phyloP scores from a whole-genome alignment of 805 yeast species.

The Myxozyma nipponensis region DNA sequence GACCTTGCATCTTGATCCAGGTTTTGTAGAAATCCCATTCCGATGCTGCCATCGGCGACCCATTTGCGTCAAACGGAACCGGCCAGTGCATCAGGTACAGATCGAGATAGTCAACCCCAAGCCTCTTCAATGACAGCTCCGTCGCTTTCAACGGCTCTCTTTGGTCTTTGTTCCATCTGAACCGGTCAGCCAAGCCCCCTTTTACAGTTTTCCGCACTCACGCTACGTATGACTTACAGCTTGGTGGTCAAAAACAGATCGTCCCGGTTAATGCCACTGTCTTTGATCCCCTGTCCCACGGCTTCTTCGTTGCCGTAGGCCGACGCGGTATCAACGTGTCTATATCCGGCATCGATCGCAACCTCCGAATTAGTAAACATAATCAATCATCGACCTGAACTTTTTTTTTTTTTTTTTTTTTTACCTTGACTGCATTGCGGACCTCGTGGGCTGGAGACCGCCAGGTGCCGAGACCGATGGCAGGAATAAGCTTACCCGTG shows the following conservation, averaged over 20 bases:
- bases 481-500: slow-evolving; percentile 61
- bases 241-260: slow-evolving; percentile 46
- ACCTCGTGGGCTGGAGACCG: slow-evolving; percentile 52
- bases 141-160: slow-evolving; percentile 47
- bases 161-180: slow-evolving; percentile 42
- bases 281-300: slow-evolving; percentile 45
- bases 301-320: slow-evolving; percentile 61
- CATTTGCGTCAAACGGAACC: slow-evolving; percentile 45
- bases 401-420: slow-evolving; percentile 35
- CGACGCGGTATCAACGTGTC: slow-evolving; percentile 72
- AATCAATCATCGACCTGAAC: background rate
- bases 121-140: slow-evolving; percentile 53
- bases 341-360: slow-evolving; percentile 58
- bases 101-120: slow-evolving; percentile 76
- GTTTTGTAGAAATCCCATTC: slow-evolving; percentile 48
- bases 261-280: slow-evolving; percentile 48
- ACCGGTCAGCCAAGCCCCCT: too few relatives aligned
- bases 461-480: slow-evolving; percentile 74
- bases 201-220: slow-evolving; percentile 49
- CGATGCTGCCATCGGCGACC: slow-evolving; percentile 38
- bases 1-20: slow-evolving; percentile 60
- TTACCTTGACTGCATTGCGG: slow-evolving; percentile 46
- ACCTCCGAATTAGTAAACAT: background rate
- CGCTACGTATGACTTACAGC: slow-evolving; percentile 36
- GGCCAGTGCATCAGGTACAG: slow-evolving; percentile 84